Evolutionary conservation across 768 basidiomycete species (phyloP), one percentile per base, ranked within the genome.

Genomic region (Baorangia bicolor): DNA sequence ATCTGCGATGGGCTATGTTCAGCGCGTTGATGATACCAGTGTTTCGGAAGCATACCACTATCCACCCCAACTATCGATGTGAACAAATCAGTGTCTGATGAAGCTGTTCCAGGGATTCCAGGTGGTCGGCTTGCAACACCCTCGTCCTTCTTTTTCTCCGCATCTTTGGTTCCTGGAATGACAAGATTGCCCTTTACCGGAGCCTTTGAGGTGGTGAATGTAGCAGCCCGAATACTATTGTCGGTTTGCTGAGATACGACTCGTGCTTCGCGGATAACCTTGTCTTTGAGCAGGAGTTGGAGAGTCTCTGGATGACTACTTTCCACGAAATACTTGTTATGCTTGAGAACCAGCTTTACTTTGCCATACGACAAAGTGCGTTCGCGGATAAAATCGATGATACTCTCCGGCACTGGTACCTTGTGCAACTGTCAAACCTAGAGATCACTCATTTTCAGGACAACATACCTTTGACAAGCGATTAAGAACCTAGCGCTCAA

Each of bases 291-390:
- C 33, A 98, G 76, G 20, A 85, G 76, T 64, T 97, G 90, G 27
- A 98, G 79, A 12, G 93, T 94, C 52, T 98, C 95, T 2, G 95
- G 94, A 65, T 97, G 92, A 61, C 86, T 90, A 28, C 94, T 96
- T 72, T 99, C 97, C 64, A 99, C 92, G 64, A 84, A 98, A 73
- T 98, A 98, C 64, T 89, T 92, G 80, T 98, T 98, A 70, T 98
- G 90, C 70, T 99, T 98, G 62, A 99, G 77, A 8, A 99, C 97
- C 45, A 99, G 85, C 68, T 98, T 96, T 71, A 98, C 92, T 77
- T 99, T 99, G 49, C 97, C 97, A 64, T 98, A 98, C 49, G 95
- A 97, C 53, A 94, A 74, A 0, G 97, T 99, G 60, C 95, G 90
- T 58, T 92, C 89, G 63, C 91, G 87, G 63, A 99, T 98, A 67